A percentile compares a stretch with the other conserved stretches of the same genome.
These are phyloP conservation scores for Falciphora oryzae DNA, from an alignment of 2,329 filamentous ascomycete genomes.

Conservation along the genomic window DNA sequence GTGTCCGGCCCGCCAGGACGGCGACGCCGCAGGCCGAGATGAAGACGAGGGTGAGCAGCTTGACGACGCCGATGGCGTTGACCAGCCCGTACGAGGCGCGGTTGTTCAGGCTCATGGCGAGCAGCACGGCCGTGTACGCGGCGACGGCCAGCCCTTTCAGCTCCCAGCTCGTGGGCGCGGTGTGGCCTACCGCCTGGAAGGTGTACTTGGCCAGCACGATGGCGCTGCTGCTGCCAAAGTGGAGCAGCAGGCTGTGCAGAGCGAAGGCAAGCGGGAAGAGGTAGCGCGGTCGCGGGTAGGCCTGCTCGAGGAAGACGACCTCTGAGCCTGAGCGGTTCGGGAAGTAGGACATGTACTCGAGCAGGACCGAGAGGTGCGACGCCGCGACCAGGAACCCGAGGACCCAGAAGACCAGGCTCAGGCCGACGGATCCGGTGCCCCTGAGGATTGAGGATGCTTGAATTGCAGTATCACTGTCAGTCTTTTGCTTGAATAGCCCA, in stretches of 20 bases:
- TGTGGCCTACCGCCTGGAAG: conserved; percentile 1
- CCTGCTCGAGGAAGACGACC: conserved; percentile 63
- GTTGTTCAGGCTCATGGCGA: conserved; percentile 45
- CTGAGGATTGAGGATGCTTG: conserved; percentile 40
- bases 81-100: conserved; percentile 45
- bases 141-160: conserved; percentile 60
- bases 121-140: conserved; percentile 51
- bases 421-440: conserved; percentile 54
- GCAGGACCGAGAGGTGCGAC: conserved; percentile 50
- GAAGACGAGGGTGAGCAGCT: conserved; percentile 53
- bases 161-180: conserved; percentile 40
- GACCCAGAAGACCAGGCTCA: conserved; percentile 58
- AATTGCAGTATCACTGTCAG: conserved; percentile 20
- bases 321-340: conserved; percentile 60
- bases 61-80: conserved; percentile 49
- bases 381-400: conserved; percentile 54
- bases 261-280: conserved; percentile 60
- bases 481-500: too few relatives aligned
- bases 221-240: conserved; percentile 59
- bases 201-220: conserved; percentile 28
- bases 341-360: conserved; percentile 59
- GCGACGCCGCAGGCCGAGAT: conserved; percentile 50
- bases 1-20: conserved; percentile 47
- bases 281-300: conserved; percentile 56
- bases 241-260: conserved; percentile 55